Percentiles rank a stretch among this genome's conserved stretches.
Evolutionary conservation across 2,329 filamentous ascomycete species (phyloP).

Genomic region (Escovopsis sp.): DNA sequence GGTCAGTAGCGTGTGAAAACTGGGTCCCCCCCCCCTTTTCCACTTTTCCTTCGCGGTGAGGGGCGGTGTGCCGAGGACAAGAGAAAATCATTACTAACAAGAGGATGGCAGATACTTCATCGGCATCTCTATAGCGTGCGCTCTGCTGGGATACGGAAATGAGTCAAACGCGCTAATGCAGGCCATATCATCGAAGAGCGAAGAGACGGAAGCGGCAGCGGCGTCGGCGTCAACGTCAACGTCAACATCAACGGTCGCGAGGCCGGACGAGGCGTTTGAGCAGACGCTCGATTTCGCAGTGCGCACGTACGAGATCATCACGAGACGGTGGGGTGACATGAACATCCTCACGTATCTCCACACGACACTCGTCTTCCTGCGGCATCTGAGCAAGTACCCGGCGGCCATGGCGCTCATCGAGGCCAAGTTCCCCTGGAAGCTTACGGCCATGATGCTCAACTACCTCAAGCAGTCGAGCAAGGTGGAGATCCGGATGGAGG

Average conservation of each 20-base stretch:
- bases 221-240: slow-evolving; percentile 1
- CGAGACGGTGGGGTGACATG: slow-evolving; percentile 38
- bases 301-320: slow-evolving; percentile 30
- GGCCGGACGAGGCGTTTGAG: slow-evolving; percentile 15
- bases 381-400: slow-evolving; percentile 26
- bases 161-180: slow-evolving; percentile 33
- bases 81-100: slow-evolving; percentile 1
- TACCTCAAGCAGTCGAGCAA: slow-evolving; percentile 13
- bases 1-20: slow-evolving; percentile 15
- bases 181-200: slow-evolving; percentile 17
- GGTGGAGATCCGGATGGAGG: slow-evolving; percentile 23
- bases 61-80: background rate
- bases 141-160: slow-evolving; percentile 19
- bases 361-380: slow-evolving; percentile 44
- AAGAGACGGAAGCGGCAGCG: slow-evolving; percentile 13
- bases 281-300: slow-evolving; percentile 27
- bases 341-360: slow-evolving; percentile 51
- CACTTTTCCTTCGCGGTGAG: too few species aligned
- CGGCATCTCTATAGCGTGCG: slow-evolving; percentile 17
- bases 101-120: slow-evolving; percentile 16
- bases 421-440: slow-evolving; percentile 36
- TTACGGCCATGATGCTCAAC: slow-evolving; percentile 25
- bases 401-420: slow-evolving; percentile 30
- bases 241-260: background rate
- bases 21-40: background rate